These are phyloP conservation scores for Chlorophyllum brunneum DNA, from an alignment of 768 basidiomycete genomes.

Conservation along the genomic window DNA sequence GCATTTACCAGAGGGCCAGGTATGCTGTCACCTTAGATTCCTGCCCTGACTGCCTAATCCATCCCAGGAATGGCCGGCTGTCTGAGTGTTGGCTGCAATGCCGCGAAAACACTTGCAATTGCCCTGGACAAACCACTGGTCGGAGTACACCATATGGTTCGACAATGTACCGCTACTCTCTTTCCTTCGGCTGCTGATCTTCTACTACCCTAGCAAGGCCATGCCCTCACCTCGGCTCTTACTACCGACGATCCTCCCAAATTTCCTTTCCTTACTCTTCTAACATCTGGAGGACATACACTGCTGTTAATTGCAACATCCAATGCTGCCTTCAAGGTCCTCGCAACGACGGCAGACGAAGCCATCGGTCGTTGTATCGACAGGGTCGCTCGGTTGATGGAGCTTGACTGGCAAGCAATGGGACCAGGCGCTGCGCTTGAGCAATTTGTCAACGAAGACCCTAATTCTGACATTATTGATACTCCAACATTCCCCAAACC, in stretches of 20 bases:
- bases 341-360: constrained; percentile 74
- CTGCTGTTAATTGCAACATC: constrained; percentile 75
- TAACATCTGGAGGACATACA: constrained; percentile 95
- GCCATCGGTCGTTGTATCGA: constrained; percentile 81
- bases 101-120: constrained; percentile 84
- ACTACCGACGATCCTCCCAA: constrained; percentile 45
- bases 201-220: constrained; percentile 69
- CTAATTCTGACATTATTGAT: constrained; percentile 22
- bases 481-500: constrained; percentile 43
- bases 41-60: constrained; percentile 9
- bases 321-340: constrained; percentile 51
- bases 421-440: constrained; percentile 86
- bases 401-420: constrained; percentile 55
- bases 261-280: constrained; percentile 86
- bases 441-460: constrained; percentile 47
- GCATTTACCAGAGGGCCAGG: constrained; percentile 91
- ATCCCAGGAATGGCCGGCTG: constrained; percentile 71
- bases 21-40: constrained; percentile 21
- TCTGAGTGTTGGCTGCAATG: constrained; percentile 72
- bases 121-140: constrained; percentile 74
- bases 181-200: neutral
- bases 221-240: constrained; percentile 78
- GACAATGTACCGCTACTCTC: constrained; percentile 15
- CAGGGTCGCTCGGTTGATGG: constrained; percentile 71
- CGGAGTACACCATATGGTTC: constrained; percentile 94